Conservation (phyloP, 176 grass and related monocot species). For the Oryza rufipogon region DNA sequence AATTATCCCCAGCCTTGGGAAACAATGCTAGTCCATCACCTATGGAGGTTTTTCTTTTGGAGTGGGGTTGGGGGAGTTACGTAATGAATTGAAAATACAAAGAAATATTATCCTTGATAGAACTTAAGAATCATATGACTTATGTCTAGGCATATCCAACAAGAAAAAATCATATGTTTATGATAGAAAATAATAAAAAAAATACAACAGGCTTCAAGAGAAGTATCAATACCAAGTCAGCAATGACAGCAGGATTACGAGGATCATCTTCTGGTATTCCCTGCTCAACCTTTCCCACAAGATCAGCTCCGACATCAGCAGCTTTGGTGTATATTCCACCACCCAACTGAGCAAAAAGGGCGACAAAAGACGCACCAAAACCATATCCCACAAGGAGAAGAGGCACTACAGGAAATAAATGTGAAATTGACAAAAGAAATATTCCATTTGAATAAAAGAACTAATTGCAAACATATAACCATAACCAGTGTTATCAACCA, state of each 20-base stretch:
- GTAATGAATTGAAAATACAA: conserved; percentile 6
- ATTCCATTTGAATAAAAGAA: conserved; percentile 18
- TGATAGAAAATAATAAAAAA: not conserved
- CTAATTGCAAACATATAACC: conserved; percentile 4
- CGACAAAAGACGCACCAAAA: conserved; percentile 99
- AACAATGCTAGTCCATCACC: not conserved
- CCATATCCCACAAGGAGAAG: conserved; percentile 99
- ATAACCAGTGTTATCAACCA: conserved; percentile 20
- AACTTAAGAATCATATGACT: conserved; percentile 14
- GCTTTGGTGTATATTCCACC: conserved; percentile 99
- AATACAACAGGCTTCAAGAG: conserved; percentile 23
- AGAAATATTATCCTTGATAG: conserved; percentile 4
- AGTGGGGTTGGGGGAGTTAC: not conserved
- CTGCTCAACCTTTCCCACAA: conserved; percentile 97
- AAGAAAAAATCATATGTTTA: conserved; percentile 30
- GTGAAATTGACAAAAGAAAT: conserved; percentile 34
- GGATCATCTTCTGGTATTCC: conserved; percentile 99
- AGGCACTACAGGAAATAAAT: conserved; percentile 75
- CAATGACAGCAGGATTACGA: conserved; percentile 99
- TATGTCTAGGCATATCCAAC: conserved; percentile 19
- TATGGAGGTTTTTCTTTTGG: not conserved
- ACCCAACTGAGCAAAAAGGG: conserved; percentile 98
- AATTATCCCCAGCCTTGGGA: conserved; percentile 20
- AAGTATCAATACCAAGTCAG: conserved; percentile 86
- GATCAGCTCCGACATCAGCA: conserved; percentile 99